Conservation (phyloP, 2,329 filamentous ascomycete species). For the Microdochium trichocladiopsis region DNA sequence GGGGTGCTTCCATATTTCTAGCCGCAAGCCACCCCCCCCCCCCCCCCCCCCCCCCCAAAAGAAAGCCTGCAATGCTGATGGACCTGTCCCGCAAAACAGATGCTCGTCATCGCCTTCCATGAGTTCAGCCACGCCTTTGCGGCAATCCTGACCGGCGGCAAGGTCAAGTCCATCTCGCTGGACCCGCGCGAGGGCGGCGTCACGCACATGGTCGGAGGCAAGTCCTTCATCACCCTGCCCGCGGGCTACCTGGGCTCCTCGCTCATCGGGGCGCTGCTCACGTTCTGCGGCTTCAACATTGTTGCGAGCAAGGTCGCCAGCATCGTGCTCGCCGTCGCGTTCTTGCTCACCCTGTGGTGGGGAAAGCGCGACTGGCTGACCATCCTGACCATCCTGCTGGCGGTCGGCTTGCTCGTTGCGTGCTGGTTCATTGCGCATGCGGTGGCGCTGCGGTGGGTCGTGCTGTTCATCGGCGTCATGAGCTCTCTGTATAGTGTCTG, state of each 20-base stretch:
- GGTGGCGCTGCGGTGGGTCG: slow-evolving; percentile 65
- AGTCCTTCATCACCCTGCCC: slow-evolving; percentile 63
- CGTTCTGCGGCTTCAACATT: slow-evolving; percentile 76
- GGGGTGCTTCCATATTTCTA: no score
- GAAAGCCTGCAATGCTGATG: no score
- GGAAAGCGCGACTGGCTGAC: slow-evolving; percentile 73
- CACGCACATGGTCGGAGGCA: slow-evolving; percentile 70
- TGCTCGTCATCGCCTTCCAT: slow-evolving; percentile 79
- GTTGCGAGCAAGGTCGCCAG: slow-evolving; percentile 75
- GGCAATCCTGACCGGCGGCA: slow-evolving; percentile 64
- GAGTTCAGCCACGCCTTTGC: slow-evolving; percentile 72
- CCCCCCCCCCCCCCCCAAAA: no score
- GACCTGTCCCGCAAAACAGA: no score
- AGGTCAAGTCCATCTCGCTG: slow-evolving; percentile 66
- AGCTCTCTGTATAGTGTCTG: slow-evolving; percentile 73
- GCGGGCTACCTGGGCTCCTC: slow-evolving; percentile 74
- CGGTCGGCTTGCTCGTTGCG: slow-evolving; percentile 62
- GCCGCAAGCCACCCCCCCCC: no score
- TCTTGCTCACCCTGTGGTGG: slow-evolving; percentile 78
- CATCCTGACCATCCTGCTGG: slow-evolving; percentile 60
- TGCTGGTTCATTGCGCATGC: slow-evolving; percentile 79
- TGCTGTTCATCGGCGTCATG: slow-evolving; percentile 79
- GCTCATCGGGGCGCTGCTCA: slow-evolving; percentile 69
- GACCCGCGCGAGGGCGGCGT: slow-evolving; percentile 73
- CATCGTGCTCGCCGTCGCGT: slow-evolving; percentile 65